Base-by-base conservation (phyloP, 768 basidiomycete genomes). In the Psilocybe cubensis region DNA sequence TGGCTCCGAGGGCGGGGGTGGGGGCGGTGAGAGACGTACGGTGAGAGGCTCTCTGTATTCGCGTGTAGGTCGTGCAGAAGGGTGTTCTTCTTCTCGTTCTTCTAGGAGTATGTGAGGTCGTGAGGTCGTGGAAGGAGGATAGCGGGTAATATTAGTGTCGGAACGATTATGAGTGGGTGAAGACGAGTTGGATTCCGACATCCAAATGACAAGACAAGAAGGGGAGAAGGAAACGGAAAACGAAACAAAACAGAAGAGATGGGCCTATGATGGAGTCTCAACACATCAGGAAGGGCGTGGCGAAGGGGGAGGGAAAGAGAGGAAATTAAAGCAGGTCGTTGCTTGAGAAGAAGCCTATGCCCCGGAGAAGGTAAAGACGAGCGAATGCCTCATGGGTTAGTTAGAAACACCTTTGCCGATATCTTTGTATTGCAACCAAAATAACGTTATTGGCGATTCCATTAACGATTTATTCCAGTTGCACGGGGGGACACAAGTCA, bases 191-290 rank as follows among this genome's bases (percentile, higher is more conserved):
- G 46, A 48, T 11, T 29, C 46, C 46, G 46, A 48, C 46, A 48
- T 48, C 46, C 46, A 48, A 53, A 43, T 21, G 52, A 43, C 27
- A 43, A 44, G 41, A 27, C 43, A 28, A 18, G 47, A 47, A 27
- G 24, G 61, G 79, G 75, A 59, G 76, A 77, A 70, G 73, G 67
- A 62, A 79, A 78, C 71, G 57, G 63, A 55, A 61, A 68, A 72
- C 53, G 68, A 72, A 72, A 71, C 65, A 68, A 38, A 68, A 66
- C 67, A 65, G 64, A 61, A 60, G n/a, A 38, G 8, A 17, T 38
- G 35, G 71, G 67, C 70, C 74, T 66, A 67, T 67, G 68, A 76
- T 73, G 72, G 69, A 72, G 69, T 66, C 72, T 79, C 77, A 76
- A 70, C 67, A 69, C 79, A 80, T 81, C 71, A 65, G 70, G 72